These are phyloP conservation scores for Candida nitratophila DNA, from an alignment of 805 yeast genomes.

Conservation along the genomic window DNA sequence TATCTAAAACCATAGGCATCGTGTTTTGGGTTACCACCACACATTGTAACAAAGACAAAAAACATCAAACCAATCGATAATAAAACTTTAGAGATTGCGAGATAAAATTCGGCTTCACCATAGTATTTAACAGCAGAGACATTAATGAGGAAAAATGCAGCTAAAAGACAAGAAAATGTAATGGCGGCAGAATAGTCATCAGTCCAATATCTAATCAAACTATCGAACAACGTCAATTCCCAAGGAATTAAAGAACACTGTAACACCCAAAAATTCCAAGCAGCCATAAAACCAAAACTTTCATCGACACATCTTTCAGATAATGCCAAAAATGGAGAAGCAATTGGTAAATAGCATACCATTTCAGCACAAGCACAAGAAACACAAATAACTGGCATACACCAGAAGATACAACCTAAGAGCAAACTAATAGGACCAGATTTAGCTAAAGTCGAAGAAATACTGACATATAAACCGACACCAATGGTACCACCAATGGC, in stretches of 20 bases:
- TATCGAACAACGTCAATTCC: conserved; percentile 40
- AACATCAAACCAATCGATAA: conserved; percentile 36
- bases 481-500: conserved; percentile 48
- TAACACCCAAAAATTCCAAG: conserved; percentile 45
- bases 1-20: conserved; percentile 30
- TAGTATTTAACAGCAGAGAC: conserved; percentile 37
- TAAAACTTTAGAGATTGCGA: conserved; percentile 35
- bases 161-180: conserved; percentile 34
- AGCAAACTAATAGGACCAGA: conserved; percentile 37
- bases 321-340: conserved; percentile 40
- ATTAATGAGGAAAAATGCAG: conserved; percentile 34
- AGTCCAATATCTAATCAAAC: conserved; percentile 41
- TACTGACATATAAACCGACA: conserved; percentile 36
- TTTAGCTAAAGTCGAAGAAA: conserved; percentile 30
- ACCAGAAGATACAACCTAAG: conserved; percentile 34
- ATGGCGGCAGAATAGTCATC: conserved; percentile 39
- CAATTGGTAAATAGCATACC: conserved; percentile 39
- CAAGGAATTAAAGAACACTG: conserved; percentile 42
- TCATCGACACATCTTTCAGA: conserved; percentile 40
- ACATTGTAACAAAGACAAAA: conserved; percentile 40
- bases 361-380: conserved; percentile 39
- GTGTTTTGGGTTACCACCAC: conserved; percentile 43
- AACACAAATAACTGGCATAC: conserved; percentile 33
- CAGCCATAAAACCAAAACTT: conserved; percentile 38
- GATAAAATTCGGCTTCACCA: conserved; percentile 44